These are phyloP conservation scores for Acorus gramineus DNA, from an alignment of 106 monocot species.

Conservation along the genomic window DNA sequence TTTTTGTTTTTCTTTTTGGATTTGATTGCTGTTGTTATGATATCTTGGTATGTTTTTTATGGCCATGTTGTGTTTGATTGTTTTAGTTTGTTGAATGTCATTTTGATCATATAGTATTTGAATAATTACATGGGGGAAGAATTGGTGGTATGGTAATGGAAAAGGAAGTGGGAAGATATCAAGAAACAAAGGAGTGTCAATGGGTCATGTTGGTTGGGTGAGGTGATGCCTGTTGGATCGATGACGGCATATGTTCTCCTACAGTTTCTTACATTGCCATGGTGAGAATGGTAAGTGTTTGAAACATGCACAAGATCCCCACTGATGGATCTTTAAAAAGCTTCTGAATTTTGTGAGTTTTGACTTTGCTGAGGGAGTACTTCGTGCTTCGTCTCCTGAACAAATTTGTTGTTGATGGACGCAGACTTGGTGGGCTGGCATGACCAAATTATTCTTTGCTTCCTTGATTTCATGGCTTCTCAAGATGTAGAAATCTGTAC, in stretches of 20 bases:
- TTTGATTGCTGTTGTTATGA: too few species aligned
- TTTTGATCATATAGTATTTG: too few species aligned
- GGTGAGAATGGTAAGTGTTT: constrained; percentile 75
- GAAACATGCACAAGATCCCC: constrained; percentile 96
- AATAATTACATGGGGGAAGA: too few species aligned
- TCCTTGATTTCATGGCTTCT: too few species aligned
- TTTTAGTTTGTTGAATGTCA: too few species aligned
- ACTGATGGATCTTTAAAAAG: constrained; percentile 69
- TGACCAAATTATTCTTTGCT: too few species aligned
- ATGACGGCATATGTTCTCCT: constrained; percentile 66
- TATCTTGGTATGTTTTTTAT: too few species aligned
- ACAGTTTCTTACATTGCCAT: constrained; percentile 39
- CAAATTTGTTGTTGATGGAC: constrained; percentile 84
- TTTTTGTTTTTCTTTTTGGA: too few species aligned
- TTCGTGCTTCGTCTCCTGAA: constrained; percentile 75
- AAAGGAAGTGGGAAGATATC: neutral
- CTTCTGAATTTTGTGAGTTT: constrained; percentile 96
- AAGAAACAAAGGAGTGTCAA: constrained; percentile 4
- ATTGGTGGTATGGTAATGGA: too few species aligned
- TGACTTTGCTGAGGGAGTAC: constrained; percentile 92
- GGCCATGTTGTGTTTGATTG: too few species aligned
- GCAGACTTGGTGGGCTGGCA: too few species aligned
- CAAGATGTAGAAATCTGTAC: too few species aligned
- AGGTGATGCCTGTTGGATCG: constrained; percentile 29
- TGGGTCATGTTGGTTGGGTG: constrained; percentile 12